These are phyloP conservation scores for Heliocybe sulcata DNA, from an alignment of 1,284 basidiomycete genomes.

Conservation along the genomic window DNA sequence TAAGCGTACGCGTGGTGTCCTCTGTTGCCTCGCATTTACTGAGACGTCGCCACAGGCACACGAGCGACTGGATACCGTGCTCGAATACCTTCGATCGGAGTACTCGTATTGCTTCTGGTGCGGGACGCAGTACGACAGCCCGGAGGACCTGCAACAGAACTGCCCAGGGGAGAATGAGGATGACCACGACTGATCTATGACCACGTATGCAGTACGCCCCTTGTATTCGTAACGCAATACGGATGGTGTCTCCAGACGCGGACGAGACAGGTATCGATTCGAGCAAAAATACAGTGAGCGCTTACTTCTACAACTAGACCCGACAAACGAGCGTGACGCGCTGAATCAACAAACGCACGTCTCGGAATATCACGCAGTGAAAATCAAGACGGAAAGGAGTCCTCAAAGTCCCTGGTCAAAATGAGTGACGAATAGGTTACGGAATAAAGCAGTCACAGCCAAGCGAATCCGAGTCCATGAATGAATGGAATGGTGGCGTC, in stretches of 20 bases:
- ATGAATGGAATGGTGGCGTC: not conserved
- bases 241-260: not conserved
- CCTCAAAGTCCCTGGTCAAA: not conserved
- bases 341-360: not conserved
- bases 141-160: constrained; percentile 51
- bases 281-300: not conserved
- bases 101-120: constrained; percentile 86
- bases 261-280: not conserved
- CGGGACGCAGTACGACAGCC: constrained; percentile 62
- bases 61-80: constrained; percentile 59
- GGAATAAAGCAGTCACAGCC: not conserved
- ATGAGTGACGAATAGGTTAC: not conserved
- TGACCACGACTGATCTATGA: constrained; percentile 55
- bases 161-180: constrained; percentile 78
- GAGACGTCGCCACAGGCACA: constrained; percentile 39
- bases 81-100: constrained; percentile 65
- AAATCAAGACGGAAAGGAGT: not conserved
- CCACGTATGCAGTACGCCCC: not conserved
- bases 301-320: not conserved
- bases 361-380: not conserved
- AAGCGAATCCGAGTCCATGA: too few species aligned
- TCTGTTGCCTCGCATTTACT: not conserved
- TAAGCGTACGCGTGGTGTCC: constrained; percentile 42
- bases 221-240: not conserved
- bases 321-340: not conserved